Conservation (phyloP, 2,329 filamentous ascomycete species). For the Microcyclospora pomicola region DNA sequence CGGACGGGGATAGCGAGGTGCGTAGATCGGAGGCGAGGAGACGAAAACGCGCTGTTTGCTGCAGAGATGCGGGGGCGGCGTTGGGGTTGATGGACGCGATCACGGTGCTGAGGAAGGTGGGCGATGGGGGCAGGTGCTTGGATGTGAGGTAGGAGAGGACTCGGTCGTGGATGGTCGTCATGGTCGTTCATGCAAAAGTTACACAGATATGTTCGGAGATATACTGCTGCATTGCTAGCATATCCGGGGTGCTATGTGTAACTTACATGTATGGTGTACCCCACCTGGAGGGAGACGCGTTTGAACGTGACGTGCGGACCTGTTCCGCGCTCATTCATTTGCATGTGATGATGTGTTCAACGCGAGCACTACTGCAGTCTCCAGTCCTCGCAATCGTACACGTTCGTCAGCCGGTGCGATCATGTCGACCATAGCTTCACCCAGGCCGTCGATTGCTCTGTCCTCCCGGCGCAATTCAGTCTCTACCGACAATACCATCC, state of each 20-base stretch:
- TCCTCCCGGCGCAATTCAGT: slow-evolving; percentile 63
- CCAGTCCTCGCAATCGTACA: too few relatives aligned
- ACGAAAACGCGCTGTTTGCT: slow-evolving; percentile 68
- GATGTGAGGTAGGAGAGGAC: slow-evolving; percentile 6
- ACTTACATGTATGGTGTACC: too few relatives aligned
- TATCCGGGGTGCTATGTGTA: too few relatives aligned
- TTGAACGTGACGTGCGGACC: too few relatives aligned
- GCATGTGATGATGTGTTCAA: too few relatives aligned
- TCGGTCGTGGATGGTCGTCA: neutral
- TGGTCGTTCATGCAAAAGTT: neutral
- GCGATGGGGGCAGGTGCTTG: slow-evolving; percentile 38
- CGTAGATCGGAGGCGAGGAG: slow-evolving; percentile 68
- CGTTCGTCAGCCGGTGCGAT: too few relatives aligned
- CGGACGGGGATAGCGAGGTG: slow-evolving; percentile 34
- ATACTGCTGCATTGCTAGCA: too few relatives aligned
- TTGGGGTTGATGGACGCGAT: slow-evolving; percentile 39
- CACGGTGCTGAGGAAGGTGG: slow-evolving; percentile 51
- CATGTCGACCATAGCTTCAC: slow-evolving; percentile 49
- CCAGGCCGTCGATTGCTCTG: slow-evolving; percentile 43
- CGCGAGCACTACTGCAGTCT: too few relatives aligned
- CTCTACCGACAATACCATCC: slow-evolving; percentile 42
- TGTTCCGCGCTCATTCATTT: too few relatives aligned
- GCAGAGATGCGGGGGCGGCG: slow-evolving; percentile 54
- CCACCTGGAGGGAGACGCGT: too few relatives aligned
- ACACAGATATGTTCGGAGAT: neutral